phyloP scores from a whole-genome alignment of 106 monocot genomes.

The Allium fistulosum region DNA sequence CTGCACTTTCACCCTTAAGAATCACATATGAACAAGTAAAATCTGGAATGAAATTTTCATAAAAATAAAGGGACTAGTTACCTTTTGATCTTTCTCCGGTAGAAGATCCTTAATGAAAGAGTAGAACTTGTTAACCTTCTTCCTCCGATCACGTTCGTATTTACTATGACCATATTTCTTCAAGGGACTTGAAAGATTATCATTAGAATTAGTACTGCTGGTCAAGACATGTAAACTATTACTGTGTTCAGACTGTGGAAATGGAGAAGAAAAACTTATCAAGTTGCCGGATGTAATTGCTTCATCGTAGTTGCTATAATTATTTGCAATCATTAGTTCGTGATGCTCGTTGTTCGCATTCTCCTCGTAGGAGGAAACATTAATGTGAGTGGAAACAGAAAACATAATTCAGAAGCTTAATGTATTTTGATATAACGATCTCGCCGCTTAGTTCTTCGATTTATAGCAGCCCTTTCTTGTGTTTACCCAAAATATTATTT shows the following conservation, averaged over 20 bases:
- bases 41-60: neutral
- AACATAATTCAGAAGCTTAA: no score
- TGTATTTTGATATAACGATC: no score
- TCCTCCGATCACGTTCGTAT: conserved; percentile 36
- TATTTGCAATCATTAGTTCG: no score
- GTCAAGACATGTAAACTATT: neutral
- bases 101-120: conserved; percentile 36
- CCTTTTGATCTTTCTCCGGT: conserved; percentile 17
- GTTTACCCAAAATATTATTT: no score
- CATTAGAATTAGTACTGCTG: no score
- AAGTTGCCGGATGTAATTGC: neutral
- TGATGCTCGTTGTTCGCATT: no score
- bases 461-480: no score
- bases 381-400: no score
- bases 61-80: neutral
- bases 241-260: neutral
- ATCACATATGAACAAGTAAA: neutral
- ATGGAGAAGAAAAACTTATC: neutral
- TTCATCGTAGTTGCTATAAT: neutral
- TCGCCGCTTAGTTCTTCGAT: no score
- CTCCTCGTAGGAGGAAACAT: no score
- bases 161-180: conserved; percentile 39
- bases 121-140: conserved; percentile 36
- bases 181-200: neutral
- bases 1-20: conserved; percentile 10